A percentile compares a stretch with the other conserved stretches of the same genome.
Conservation (phyloP, 2,329 filamentous ascomycete species). For the Paecilomyces sp. region DNA sequence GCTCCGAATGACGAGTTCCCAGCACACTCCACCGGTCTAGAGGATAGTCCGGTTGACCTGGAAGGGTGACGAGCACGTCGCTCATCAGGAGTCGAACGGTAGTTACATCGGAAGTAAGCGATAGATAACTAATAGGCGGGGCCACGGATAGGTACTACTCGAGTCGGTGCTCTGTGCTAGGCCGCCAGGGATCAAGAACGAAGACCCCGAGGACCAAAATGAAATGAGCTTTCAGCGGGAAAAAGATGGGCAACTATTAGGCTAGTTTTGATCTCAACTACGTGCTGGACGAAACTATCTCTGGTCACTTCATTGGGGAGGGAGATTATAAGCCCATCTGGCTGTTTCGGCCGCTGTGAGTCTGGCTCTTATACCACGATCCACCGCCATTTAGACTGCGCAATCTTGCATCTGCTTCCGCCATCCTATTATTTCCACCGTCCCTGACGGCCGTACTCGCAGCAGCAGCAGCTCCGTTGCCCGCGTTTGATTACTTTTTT, state of each 20-base stretch:
- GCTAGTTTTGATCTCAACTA: neutral
- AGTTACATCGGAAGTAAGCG: neutral
- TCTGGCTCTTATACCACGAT: neutral
- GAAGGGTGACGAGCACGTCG: neutral
- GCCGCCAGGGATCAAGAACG: neutral
- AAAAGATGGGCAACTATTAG: neutral
- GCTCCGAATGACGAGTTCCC: neutral
- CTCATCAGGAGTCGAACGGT: neutral
- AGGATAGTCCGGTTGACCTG: neutral
- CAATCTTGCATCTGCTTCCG: constrained; percentile 1
- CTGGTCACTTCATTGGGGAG: neutral
- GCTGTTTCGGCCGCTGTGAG: neutral
- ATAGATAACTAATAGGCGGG: neutral
- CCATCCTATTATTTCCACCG: neutral
- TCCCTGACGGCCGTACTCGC: neutral
- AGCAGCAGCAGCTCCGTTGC: neutral
- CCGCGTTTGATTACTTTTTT: neutral
- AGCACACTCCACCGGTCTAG: neutral
- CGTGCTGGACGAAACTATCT: neutral
- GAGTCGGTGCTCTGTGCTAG: neutral
- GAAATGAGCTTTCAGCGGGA: neutral
- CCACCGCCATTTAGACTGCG: neutral
- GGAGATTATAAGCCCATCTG: neutral
- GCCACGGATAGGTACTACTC: neutral
- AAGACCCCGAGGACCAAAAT: neutral